A percentile compares a stretch with the other conserved stretches of the same genome.
Evolutionary conservation across 768 basidiomycete genomes (phyloP).

Genomic region (Lyophyllum decastes): DNA sequence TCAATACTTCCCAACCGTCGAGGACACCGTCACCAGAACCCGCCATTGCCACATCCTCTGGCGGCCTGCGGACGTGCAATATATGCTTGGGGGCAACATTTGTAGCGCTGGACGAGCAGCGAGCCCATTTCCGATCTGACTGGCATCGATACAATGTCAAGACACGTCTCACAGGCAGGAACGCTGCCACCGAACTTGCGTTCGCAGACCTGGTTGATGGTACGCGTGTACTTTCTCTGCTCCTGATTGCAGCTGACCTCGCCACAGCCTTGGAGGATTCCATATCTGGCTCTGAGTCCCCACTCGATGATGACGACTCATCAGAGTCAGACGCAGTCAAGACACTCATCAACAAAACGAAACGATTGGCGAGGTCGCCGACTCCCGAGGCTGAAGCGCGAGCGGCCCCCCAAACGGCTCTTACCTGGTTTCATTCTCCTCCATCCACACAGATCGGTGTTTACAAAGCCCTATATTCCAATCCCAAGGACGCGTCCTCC

Average conservation of each 20-base stretch:
- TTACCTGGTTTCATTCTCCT: slow-evolving; percentile 90
- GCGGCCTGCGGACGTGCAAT: slow-evolving; percentile 62
- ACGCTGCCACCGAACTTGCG: slow-evolving; percentile 63
- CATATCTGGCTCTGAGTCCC: slow-evolving; percentile 88
- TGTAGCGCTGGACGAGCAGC: slow-evolving; percentile 75
- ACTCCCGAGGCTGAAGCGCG: slow-evolving; percentile 38
- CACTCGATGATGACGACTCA: slow-evolving; percentile 52
- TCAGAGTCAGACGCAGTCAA: slow-evolving; percentile 68
- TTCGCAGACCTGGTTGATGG: slow-evolving; percentile 85
- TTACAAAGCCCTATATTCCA: slow-evolving; percentile 76
- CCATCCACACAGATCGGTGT: slow-evolving; percentile 89
- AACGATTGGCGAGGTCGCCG: slow-evolving; percentile 43
- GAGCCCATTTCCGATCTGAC: slow-evolving; percentile 87
- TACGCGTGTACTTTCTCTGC: slow-evolving; percentile 31
- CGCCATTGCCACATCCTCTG: slow-evolving; percentile 27
- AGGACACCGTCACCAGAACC: slow-evolving; percentile 37
- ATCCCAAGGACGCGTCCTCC: slow-evolving; percentile 37
- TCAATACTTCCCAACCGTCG: slow-evolving; percentile 37
- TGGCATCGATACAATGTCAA: slow-evolving; percentile 99
- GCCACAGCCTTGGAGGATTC: slow-evolving; percentile 76
- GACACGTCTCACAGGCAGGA: slow-evolving; percentile 63
- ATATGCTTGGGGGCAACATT: slow-evolving; percentile 74
- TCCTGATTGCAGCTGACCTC: slow-evolving; percentile 2
- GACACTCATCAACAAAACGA: slow-evolving; percentile 64
- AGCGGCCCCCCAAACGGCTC: slow-evolving; percentile 54